phyloP scores from a whole-genome alignment of 2,329 filamentous ascomycete genomes.

The Sporothrix inflata region DNA sequence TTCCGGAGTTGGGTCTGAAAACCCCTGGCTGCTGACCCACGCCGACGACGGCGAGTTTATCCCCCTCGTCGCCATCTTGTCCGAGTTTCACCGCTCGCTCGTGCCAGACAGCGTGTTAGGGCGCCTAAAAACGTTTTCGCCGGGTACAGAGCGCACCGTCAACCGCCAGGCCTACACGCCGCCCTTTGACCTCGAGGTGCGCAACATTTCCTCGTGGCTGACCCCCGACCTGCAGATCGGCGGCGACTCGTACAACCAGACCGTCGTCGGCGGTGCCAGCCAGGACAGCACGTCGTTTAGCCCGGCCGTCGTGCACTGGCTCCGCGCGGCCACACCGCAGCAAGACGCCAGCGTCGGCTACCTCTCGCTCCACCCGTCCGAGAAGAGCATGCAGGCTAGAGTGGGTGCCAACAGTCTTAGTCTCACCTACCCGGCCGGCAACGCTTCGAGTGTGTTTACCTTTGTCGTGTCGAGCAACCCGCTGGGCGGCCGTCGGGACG shows the following conservation, averaged over 20 bases:
- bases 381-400: constrained; percentile 46
- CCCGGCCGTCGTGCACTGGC: constrained; percentile 64
- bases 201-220: constrained; percentile 64
- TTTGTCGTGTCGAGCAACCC: constrained; percentile 51
- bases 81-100: constrained; percentile 53
- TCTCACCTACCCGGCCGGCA: constrained; percentile 59
- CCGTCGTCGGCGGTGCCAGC: constrained; percentile 57
- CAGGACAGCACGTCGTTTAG: constrained; percentile 58
- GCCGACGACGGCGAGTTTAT: constrained; percentile 61
- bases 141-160: constrained; percentile 50
- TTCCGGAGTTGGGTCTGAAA: constrained; percentile 35
- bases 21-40: constrained; percentile 53
- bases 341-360: constrained; percentile 42
- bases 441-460: constrained; percentile 52
- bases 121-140: constrained; percentile 36
- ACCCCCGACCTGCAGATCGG: constrained; percentile 62
- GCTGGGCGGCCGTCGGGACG: constrained; percentile 48
- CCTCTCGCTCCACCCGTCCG: constrained; percentile 42
- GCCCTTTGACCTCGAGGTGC: constrained; percentile 58
- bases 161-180: constrained; percentile 58
- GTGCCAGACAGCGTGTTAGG: constrained; percentile 45
- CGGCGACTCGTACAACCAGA: constrained; percentile 60
- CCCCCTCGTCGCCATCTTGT: constrained; percentile 59
- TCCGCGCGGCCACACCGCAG: constrained; percentile 35
- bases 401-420: constrained; percentile 50